Evolutionary conservation across 768 basidiomycete genomes (phyloP), one percentile per base, ranked within the genome.

Genomic region (Gymnopilus junonius): DNA sequence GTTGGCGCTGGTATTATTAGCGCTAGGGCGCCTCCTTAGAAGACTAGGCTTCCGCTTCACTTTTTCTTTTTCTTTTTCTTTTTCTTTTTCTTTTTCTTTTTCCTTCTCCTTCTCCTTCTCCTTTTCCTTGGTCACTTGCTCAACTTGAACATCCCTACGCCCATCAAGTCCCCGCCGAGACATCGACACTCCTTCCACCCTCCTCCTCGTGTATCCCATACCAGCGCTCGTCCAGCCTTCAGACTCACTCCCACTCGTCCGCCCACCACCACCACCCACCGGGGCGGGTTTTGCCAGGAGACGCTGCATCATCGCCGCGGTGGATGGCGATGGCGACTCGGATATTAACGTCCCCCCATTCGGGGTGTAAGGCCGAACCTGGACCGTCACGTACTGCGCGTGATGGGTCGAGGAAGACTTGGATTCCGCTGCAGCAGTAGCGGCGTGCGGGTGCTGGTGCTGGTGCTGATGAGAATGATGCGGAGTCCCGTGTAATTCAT

Each of bases 251-350:
- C 63, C 66, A 20, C 66, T 67, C 34, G 56, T 55, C 21, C 55
- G 29, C 39, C 60, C 51, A 0, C 37, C 23, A 25, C 58, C 43
- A 12, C 17, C n/a, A 0, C 55, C 40, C 1, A 71, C 64, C 1
- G 69, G 53, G 0, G 71, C 65, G 5, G 79, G 76, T 55, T 74
- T 79, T 1, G 73, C 70, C 11, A 81, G 69, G 1, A 81, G 70
- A 10, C 71, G 74, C 69, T 78, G 79, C 46, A 81, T 74, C 64
- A 70, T 67, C 29, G 66, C 65, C 14, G 63, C 46, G 5, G 69
- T 58, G 1, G 61, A n/a, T n/a, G n/a, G n/a, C n/a, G n/a, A 61
- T 0, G 69, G 68, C 46, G 70, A 66, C 12, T 66, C 62, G 0
- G 70, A 61, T 1, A n/a, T n/a, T n/a, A 62, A 12, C 11, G 61